Percentiles rank a stretch among this genome's conserved stretches.
Evolutionary conservation across 2,329 filamentous ascomycete species (phyloP).

Genomic region (Sporothrix pallida): DNA sequence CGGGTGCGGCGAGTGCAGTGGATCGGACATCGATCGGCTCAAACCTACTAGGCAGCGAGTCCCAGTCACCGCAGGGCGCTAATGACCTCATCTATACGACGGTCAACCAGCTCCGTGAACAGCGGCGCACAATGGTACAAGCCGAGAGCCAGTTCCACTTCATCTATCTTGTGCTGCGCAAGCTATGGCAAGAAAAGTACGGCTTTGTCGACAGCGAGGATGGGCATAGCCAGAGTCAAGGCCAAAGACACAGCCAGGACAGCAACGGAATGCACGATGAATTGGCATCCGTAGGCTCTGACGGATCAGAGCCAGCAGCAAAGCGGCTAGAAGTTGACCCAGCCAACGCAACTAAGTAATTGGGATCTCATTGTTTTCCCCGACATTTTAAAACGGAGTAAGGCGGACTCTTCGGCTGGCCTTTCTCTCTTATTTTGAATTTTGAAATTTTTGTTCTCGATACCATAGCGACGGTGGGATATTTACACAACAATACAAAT

Average conservation of each 20-base stretch:
- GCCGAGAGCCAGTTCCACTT: conserved; percentile 83
- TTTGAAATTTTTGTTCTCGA: background rate
- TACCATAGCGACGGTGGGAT: conserved; percentile 26
- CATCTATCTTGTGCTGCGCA: conserved; percentile 83
- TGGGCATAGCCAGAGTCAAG: background rate
- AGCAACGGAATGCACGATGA: conserved; percentile 12
- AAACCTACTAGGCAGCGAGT: conserved; percentile 2
- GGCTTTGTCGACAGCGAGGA: conserved; percentile 44
- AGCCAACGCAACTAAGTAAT: conserved; percentile 43
- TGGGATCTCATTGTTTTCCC: background rate
- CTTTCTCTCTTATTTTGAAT: background rate
- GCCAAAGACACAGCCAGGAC: background rate
- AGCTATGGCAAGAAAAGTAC: conserved; percentile 73
- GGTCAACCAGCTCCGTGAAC: conserved; percentile 80
- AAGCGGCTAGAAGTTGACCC: conserved; percentile 62
- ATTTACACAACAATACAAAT: background rate
- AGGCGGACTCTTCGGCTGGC: background rate
- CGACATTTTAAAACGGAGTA: background rate
- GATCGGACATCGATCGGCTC: conserved; percentile 18
- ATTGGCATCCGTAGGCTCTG: conserved; percentile 38
- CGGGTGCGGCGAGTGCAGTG: background rate
- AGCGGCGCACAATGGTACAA: conserved; percentile 96
- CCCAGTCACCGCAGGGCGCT: background rate
- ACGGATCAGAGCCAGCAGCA: conserved; percentile 51
- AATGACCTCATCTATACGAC: conserved; percentile 66